phyloP scores from a whole-genome alignment of 495 filamentous ascomycete genomes.

The Oidiodendron maius region DNA sequence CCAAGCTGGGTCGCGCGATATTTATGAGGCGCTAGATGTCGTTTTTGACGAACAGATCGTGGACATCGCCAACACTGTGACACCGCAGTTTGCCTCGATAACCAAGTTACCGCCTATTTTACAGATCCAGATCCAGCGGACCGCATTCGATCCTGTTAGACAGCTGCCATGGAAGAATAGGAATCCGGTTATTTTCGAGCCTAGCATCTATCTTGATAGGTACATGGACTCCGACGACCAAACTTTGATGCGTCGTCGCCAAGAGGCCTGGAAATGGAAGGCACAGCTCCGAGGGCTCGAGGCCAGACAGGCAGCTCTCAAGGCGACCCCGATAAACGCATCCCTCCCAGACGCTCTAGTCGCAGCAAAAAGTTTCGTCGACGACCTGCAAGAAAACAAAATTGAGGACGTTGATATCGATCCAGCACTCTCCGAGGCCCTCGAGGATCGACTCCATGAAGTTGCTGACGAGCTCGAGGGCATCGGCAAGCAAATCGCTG shows the following conservation, averaged over 20 bases:
- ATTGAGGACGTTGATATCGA: constrained; percentile 16
- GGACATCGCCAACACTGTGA: constrained; percentile 54
- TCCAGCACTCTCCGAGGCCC: constrained; percentile 12
- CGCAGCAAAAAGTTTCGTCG: constrained; percentile 22
- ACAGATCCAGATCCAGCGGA: constrained; percentile 82
- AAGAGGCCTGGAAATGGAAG: constrained; percentile 71
- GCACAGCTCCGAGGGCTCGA: constrained; percentile 44
- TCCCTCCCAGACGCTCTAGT: constrained; percentile 21
- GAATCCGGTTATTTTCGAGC: constrained; percentile 66
- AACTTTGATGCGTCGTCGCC: constrained; percentile 52
- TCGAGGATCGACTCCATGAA: constrained; percentile 18
- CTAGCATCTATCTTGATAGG: constrained; percentile 80
- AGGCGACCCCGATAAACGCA: constrained; percentile 8
- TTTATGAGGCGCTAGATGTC: constrained; percentile 79
- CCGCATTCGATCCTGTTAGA: constrained; percentile 57
- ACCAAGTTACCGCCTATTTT: constrained; percentile 73
- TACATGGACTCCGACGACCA: constrained; percentile 65
- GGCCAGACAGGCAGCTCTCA: constrained; percentile 15
- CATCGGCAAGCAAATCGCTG: constrained; percentile 13
- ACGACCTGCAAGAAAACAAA: constrained; percentile 20
- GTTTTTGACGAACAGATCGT: constrained; percentile 75
- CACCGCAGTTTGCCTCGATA: constrained; percentile 71
- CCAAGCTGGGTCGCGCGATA: constrained; percentile 41
- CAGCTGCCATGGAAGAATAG: constrained; percentile 66
- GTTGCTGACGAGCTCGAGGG: constrained; percentile 18